phyloP scores from a whole-genome alignment of 2,329 filamentous ascomycete species.

The Colletotrichum karsti region DNA sequence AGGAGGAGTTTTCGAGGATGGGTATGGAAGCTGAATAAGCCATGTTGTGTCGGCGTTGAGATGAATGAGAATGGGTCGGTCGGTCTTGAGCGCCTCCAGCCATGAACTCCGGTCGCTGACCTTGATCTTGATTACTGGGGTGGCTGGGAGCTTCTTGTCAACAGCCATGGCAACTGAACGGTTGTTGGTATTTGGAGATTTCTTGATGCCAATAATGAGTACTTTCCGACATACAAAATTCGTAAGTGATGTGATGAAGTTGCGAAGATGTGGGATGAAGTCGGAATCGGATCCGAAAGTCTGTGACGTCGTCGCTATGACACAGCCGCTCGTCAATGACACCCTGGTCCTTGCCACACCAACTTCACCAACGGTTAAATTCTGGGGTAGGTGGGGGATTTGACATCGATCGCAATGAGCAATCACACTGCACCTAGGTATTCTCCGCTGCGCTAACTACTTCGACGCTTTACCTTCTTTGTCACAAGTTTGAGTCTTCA shows the following conservation, averaged over 20 bases:
- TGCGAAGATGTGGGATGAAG: background rate
- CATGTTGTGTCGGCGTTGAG: conserved; percentile 74
- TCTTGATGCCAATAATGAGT: background rate
- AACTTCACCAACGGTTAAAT: background rate
- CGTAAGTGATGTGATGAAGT: background rate
- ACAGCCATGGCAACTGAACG: too few relatives aligned
- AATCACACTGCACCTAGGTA: too few relatives aligned
- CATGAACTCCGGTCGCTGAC: conserved; percentile 8
- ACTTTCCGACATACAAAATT: background rate
- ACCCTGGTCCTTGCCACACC: background rate
- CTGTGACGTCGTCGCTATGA: conserved; percentile 2
- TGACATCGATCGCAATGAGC: background rate
- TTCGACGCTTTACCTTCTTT: too few relatives aligned
- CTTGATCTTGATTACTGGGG: conserved; percentile 15
- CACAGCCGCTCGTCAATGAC: background rate
- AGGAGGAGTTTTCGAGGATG: conserved; percentile 48
- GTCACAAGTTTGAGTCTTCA: too few relatives aligned
- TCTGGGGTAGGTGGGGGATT: background rate
- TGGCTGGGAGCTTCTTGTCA: background rate
- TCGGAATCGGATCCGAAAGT: background rate
- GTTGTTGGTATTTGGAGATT: background rate
- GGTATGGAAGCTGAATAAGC: conserved; percentile 71
- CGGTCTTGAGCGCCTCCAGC: conserved; percentile 5
- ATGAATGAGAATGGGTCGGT: conserved; percentile 62
- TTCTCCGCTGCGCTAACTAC: too few relatives aligned